These are phyloP conservation scores for Syzygium jambos DNA, from an alignment of 345 rosid species.

Conservation along the genomic window DNA sequence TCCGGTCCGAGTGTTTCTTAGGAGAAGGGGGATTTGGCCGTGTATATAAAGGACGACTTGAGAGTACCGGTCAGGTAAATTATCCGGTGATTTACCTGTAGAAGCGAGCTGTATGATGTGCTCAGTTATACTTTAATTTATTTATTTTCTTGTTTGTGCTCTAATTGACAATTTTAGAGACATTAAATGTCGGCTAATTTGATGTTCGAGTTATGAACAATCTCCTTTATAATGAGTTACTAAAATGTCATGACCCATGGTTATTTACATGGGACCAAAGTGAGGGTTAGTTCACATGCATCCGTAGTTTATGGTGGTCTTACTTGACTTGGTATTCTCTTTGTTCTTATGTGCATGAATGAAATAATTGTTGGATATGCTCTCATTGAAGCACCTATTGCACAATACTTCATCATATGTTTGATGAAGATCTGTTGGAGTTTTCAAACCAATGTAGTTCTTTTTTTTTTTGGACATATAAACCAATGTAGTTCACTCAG, in stretches of 20 bases:
- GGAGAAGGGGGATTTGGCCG: constrained; percentile 99
- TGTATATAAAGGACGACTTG: constrained; percentile 85
- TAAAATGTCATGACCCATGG: background rate
- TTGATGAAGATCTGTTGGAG: background rate
- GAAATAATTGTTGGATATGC: background rate
- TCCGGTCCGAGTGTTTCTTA: constrained; percentile 77
- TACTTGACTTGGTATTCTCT: background rate
- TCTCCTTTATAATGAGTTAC: background rate
- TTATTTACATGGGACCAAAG: background rate
- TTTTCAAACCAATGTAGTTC: background rate
- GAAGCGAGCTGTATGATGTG: background rate
- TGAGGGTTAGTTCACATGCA: background rate
- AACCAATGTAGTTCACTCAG: background rate
- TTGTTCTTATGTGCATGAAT: background rate
- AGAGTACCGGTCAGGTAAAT: constrained; percentile 88
- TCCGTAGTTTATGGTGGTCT: background rate
- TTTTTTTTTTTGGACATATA: too few relatives aligned
- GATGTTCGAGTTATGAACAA: background rate
- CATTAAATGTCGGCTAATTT: background rate
- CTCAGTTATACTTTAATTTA: background rate
- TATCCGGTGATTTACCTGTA: background rate
- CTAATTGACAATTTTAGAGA: background rate
- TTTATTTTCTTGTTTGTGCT: background rate
- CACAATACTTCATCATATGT: background rate
- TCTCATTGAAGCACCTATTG: background rate